Percentiles rank a stretch among this genome's conserved stretches.
These are phyloP conservation scores for Solanum chmielewskii DNA, from an alignment of 257 asterid genomes.

Conservation along the genomic window DNA sequence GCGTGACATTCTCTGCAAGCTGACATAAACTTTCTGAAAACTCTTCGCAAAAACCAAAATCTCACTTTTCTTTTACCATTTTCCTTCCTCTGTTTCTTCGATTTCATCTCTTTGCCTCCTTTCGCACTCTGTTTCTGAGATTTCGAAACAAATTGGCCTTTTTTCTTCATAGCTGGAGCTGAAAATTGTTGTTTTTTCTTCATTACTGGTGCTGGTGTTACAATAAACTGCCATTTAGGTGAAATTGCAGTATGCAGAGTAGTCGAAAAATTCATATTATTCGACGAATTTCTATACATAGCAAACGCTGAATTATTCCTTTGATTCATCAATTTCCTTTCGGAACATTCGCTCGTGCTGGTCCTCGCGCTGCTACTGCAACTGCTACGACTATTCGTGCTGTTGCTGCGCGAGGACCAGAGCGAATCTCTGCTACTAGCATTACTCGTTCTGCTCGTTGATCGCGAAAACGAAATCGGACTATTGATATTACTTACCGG, in stretches of 20 bases:
- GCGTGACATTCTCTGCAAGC: conserved; percentile 83
- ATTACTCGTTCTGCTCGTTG: conserved; percentile 59
- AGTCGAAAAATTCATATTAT: background rate
- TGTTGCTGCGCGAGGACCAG: conserved; percentile 67
- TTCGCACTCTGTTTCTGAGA: conserved; percentile 8
- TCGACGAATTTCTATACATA: background rate
- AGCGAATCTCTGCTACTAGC: conserved; percentile 43
- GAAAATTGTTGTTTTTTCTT: conserved; percentile 8
- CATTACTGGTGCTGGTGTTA: conserved; percentile 37
- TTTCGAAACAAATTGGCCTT: conserved; percentile 9
- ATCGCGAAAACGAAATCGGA: conserved; percentile 28
- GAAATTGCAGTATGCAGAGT: conserved; percentile 24
- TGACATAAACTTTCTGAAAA: conserved; percentile 38
- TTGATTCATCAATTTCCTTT: conserved; percentile 3
- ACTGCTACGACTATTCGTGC: conserved; percentile 53
- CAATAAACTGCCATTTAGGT: conserved; percentile 57
- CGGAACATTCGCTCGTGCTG: conserved; percentile 37
- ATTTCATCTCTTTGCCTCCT: conserved; percentile 5
- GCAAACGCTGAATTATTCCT: background rate
- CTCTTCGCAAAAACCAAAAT: conserved; percentile 32
- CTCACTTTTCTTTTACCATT: background rate
- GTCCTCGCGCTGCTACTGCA: conserved; percentile 66
- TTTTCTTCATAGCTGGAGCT: conserved; percentile 12
- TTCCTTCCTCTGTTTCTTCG: conserved; percentile 8
- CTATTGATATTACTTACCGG: background rate